Base-by-base conservation (phyloP, 768 basidiomycete genomes). In the Amanita rimosa region DNA sequence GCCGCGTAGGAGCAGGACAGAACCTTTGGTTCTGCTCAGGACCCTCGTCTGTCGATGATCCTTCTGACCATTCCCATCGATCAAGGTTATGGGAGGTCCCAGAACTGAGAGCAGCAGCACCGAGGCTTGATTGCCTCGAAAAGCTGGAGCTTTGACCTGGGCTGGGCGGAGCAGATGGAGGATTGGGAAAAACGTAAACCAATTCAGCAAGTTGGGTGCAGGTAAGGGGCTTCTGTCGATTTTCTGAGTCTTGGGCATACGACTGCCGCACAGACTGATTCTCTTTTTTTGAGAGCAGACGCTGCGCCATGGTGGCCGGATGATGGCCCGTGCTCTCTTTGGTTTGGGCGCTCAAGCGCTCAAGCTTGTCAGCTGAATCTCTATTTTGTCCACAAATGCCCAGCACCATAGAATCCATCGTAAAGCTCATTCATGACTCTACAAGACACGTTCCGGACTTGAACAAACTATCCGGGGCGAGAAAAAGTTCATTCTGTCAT, bases 161-260 rank as follows among this genome's bases (percentile, higher is more conserved):
- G 52, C 57, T 56, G 13, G 49, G 40, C 5, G 55, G 53, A 14
- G 53, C 48, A 14, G 58, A 58, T 14, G 55, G 46, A 16, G 58
- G 58, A 34, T 49, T 50, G 31, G 58, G 58, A 46, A 59, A 59
- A 6, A 59, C 46, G 39, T 58, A 59, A 3, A 56, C 44, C 22
- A 47, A 52, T 37, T 53, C 43, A 14, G 31, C 40, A 35, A 22
- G 29, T n/a, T 51, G 50, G 44, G 44, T 19, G 37, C 24, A 45
- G 35, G 44, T 22, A 26, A 33, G 13, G 16, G 7, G 16, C 17
- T 21, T 14, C 10, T 14, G 26, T n/a, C 19, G 6, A 10, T 8
- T 31, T 33, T 35, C 44, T 5, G 22, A 16, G 19, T 34, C 31
- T 13, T 17, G 10, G 31, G 14, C 27, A 17, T 34, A 19, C n/a